Conservation (phyloP, 306 rosid genomes). For the Morella rubra region DNA sequence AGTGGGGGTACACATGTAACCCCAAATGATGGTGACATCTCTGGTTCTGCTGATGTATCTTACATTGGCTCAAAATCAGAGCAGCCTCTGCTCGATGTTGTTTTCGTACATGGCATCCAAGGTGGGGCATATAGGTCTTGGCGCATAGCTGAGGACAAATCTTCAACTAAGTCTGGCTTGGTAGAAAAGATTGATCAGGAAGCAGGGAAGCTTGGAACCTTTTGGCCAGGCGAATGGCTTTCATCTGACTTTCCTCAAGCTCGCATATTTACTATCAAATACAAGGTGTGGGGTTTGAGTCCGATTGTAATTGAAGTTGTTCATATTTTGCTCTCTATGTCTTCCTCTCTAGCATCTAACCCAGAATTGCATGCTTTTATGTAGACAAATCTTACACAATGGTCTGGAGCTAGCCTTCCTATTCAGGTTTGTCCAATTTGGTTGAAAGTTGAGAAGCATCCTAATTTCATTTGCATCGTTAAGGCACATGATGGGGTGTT, state of each 20-base stretch:
- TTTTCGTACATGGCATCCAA: constrained; percentile 92
- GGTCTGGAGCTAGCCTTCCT: constrained; percentile 99
- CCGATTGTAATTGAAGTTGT: constrained; percentile 17
- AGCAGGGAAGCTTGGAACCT: constrained; percentile 93
- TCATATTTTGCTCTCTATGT: constrained; percentile 6
- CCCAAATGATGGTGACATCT: constrained; percentile 35
- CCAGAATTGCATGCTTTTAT: constrained; percentile 31
- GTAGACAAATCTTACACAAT: constrained; percentile 92
- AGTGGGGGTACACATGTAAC: constrained; percentile 34
- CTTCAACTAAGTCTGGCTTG: constrained; percentile 72
- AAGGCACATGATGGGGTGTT: background rate
- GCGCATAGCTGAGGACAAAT: constrained; percentile 92
- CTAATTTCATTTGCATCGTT: background rate
- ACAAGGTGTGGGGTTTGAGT: constrained; percentile 64
- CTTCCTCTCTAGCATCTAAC: constrained; percentile 37
- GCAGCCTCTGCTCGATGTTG: constrained; percentile 65
- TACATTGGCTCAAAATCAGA: constrained; percentile 30
- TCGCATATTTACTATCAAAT: constrained; percentile 81
- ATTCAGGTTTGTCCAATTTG: constrained; percentile 68
- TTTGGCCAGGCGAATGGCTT: constrained; percentile 99
- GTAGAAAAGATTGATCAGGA: constrained; percentile 98
- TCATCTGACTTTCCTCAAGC: constrained; percentile 82
- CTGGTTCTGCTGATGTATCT: constrained; percentile 41
- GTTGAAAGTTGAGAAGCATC: background rate
- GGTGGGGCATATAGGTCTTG: constrained; percentile 93